Evolutionary conservation across 164 flowering plant species (phyloP), one percentile per base, ranked within the genome.

Genomic region (Berberis thunbergii): DNA sequence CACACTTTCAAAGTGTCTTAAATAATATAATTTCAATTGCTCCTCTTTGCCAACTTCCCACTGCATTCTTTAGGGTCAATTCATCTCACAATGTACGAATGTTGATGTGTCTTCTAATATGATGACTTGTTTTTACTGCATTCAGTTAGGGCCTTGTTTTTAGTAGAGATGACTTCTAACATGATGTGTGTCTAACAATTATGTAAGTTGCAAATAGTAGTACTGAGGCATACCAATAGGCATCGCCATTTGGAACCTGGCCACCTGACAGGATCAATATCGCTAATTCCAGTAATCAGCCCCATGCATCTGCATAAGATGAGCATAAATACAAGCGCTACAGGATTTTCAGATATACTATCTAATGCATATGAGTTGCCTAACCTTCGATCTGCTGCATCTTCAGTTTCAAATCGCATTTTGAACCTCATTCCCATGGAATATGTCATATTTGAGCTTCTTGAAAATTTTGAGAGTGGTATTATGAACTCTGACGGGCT

Each of bases 161-260:
- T 26, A 26, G 26, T 26, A 26, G 26, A 26, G 26, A 26, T 26
- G 26, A 26, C 26, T 26, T 26, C 26, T 26, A 26, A 26, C 26
- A 26, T 26, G 26, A 26, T 26, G 26, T 26, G 26, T 0, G 26
- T 26, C 0, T 26, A 26, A 26, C 26, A 26, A 26, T 26, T 26
- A 26, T 26, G 26, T 26, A 26, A 26, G 26, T 26, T 26, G 26
- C 26, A 26, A 26, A 26, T 26, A 26, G 26, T 54, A 64, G 40
- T 52, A 7, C 50, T 10, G 7, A 50, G 10, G 54, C 87, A 48
- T 83, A 95, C 99, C 86, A 80, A 49, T 45, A 91, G 75, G 70
- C 96, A 86, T 77, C 83, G 83, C 99, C 97, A 90, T 68, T 84
- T 88, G 45, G 97, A 90, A 52, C 87, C 84, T 54, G 91, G 89